Base-by-base conservation (phyloP, 345 rosid genomes). In the Erucastrum elatum region DNA sequence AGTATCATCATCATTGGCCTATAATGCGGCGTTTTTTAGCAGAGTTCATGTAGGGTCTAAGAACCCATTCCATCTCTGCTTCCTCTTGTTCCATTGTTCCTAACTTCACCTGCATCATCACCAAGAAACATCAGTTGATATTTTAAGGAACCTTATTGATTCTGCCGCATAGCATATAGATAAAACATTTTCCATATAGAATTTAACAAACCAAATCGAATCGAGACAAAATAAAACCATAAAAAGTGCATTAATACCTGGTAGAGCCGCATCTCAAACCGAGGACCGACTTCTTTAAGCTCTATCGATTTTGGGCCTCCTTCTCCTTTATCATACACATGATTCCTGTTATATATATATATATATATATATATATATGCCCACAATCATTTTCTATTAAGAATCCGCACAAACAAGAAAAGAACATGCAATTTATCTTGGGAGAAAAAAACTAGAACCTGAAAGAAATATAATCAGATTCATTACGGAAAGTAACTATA, bases 31-130 rank as follows among this genome's bases (percentile, higher is more conserved):
- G 80, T 65, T 92, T 92, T 81, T 86, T 88, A 15, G 92, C 66
- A 6, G 93, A 89, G 86, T 94, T 94, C 96, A 92, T 90, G 85
- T 90, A 94, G 9, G 96, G 96, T 68, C 89, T 86, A 49, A 87
- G 73, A 34, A 89, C 96, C 92, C 95, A 91, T 68, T 94, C 97
- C 0, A 17, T 81, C 75, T 91, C 91, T 0, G 98, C 98, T 85
- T 92, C 98, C 11, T 71, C 89, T 81, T 91, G 97, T 66, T 92
- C 97, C 77, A 92, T 71, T 0, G 97, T 92, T 84, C 98, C 98
- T 39, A 90, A 78, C 58, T 90, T 92, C 82, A 91, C 70, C 98
- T 90, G 87, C 80, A 44, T 29, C 80, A 44, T 29, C 31, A 29
- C 31, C 31, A 29, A 44, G 9, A 44, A 44, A 37, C 53, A 37